Evolutionary conservation across 1,284 basidiomycete genomes (phyloP), one percentile per base, ranked within the genome.

Genomic region (Malassezia sp.): DNA sequence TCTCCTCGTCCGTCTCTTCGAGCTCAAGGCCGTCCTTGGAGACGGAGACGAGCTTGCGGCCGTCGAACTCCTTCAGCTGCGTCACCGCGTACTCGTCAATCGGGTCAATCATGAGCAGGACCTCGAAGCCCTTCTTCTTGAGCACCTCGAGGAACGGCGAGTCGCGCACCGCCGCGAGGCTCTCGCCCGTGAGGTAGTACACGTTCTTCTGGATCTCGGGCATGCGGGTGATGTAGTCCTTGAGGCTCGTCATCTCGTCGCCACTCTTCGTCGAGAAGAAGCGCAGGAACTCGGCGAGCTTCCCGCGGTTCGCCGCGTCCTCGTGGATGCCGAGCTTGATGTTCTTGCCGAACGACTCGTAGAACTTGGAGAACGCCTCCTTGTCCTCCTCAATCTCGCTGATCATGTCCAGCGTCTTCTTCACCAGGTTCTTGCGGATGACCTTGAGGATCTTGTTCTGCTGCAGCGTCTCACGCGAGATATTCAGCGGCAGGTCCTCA

Each of bases 381-480:
- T 96, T 97, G 81, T 97, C 91, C 79, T 97, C 93, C 43, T 89
- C 83, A 55, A 97, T 91, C 79, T 97, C 93, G 63, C 74, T 78
- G 78, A 97, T 81, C 71, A 96, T 77, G 72, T 97, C 93, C 72
- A 97, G 74, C 71, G 85, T 84, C 79, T 96, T 96, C 82, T 91
- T 97, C 74, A 97, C 91, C 53, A 97, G 59, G 67, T 74, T 73
- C 71, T 75, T 75, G 58, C 88, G 85, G 74, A 93, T 91, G 73
- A 91, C 89, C 81, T 97, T 99, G 70, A 99, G 82, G 63, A 99
- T 97, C 83, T 97, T 97, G 82, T 96, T 97, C 74, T 97, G 93
- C 75, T 99, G 91, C 51, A 99, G 82, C 26, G 90, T 95, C 80
- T 99, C 93, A 77, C 93, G 90, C 49, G 91, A 97, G 74, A 99